Evolutionary conservation across 257 asterid species (phyloP).

Genomic region (Lycium barbarum): DNA sequence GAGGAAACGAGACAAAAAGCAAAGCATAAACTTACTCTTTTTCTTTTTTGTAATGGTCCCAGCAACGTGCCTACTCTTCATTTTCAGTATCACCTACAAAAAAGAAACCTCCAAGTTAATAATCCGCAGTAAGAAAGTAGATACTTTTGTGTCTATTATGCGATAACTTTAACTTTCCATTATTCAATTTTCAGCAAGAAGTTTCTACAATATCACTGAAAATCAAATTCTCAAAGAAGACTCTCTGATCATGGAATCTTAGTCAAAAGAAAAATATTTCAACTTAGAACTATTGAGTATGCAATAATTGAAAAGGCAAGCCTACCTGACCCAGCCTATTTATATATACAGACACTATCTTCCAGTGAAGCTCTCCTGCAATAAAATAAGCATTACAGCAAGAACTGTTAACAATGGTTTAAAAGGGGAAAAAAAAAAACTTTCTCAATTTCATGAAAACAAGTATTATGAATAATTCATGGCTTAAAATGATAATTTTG

Average conservation of each 20-base stretch:
- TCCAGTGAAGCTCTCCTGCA: conserved; percentile 99
- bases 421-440: background rate
- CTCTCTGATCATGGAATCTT: background rate
- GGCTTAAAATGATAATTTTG: background rate
- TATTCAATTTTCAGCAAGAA: background rate
- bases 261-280: conserved; percentile 1
- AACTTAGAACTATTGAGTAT: background rate
- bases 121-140: conserved; percentile 41
- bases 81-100: conserved; percentile 74
- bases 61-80: conserved; percentile 95
- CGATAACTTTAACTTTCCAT: conserved; percentile 36
- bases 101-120: conserved; percentile 39
- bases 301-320: conserved; percentile 28
- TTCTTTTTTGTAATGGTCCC: conserved; percentile 99
- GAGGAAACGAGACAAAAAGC: conserved; percentile 45
- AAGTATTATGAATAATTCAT: background rate
- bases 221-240: background rate
- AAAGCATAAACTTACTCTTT: conserved; percentile 75
- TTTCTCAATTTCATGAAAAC: background rate
- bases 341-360: conserved; percentile 88
- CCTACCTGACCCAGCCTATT: conserved; percentile 87
- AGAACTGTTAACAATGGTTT: background rate
- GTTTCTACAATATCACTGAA: background rate
- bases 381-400: conserved; percentile 27
- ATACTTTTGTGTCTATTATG: conserved; percentile 33